These are phyloP conservation scores for Lactarius pseudohatsudake DNA, from an alignment of 768 basidiomycete species.

Conservation along the genomic window DNA sequence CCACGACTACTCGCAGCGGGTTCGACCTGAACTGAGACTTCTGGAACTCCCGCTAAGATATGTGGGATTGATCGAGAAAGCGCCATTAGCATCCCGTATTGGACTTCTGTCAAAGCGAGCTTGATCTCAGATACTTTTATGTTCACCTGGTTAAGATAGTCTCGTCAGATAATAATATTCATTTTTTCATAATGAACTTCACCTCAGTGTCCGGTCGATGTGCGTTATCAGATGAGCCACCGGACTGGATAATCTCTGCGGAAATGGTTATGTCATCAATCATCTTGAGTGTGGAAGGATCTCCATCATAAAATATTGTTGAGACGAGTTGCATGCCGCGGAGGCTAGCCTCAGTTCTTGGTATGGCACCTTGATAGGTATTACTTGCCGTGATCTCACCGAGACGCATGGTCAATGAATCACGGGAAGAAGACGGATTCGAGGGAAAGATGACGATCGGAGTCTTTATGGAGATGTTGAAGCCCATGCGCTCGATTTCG, in stretches of 20 bases:
- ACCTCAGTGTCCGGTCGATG: constrained; percentile 78
- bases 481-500: constrained; percentile 94
- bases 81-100: constrained; percentile 70
- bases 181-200: constrained; percentile 25
- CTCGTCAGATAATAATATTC: constrained; percentile 6
- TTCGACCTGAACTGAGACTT: constrained; percentile 39
- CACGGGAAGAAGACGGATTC: constrained; percentile 55
- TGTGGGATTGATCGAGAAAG: constrained; percentile 68
- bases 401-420: constrained; percentile 76
- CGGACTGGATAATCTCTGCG: constrained; percentile 65
- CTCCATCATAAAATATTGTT: constrained; percentile 49
- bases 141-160: constrained; percentile 47
- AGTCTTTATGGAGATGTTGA: constrained; percentile 84
- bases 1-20: constrained; percentile 28
- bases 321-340: constrained; percentile 84
- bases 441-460: constrained; percentile 91
- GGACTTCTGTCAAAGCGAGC: constrained; percentile 77
- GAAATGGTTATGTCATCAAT: constrained; percentile 85
- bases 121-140: constrained; percentile 82
- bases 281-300: constrained; percentile 68
- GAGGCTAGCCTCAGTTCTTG: constrained; percentile 72
- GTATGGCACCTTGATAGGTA: constrained; percentile 54
- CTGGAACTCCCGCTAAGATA: constrained; percentile 52
- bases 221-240: constrained; percentile 50
- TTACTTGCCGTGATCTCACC: constrained; percentile 89